Evolutionary conservation across 176 grass and related monocot species (phyloP), one percentile per base, ranked within the genome.

Genomic region (Ensete ventricosum): DNA sequence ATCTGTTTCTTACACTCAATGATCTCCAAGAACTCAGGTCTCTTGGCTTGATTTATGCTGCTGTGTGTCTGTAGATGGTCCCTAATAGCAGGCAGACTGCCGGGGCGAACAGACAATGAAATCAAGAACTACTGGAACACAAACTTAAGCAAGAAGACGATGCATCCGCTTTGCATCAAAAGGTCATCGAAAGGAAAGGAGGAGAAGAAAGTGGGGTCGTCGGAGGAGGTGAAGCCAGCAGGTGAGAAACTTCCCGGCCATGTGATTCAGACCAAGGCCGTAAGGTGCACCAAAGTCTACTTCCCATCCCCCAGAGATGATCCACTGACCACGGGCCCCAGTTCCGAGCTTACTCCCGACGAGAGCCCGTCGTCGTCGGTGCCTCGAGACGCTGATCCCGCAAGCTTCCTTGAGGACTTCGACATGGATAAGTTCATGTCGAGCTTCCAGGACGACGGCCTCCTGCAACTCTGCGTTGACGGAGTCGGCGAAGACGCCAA

Each of bases 111-210:
- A 9, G 67, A 69, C 48, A 69, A 69, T 20, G 67, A 69, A 69
- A 69, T 69, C 19, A 69, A 69, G 29, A 69, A 69, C 25, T 69
- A 69, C 9, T 69, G 67, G 67, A 69, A 69, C 34, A 69, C 67
- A 48, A 69, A 49, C 9, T 29, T 69, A 2, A 69, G 29, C 34
- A 69, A 69, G 67, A 69, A 69, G n/a, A 60, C 16, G 16, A 60
- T 1, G 57, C 57, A 19, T 14, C 57, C 1, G 57, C 14, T 20
- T 8, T 60, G 57, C 57, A 17, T 9, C 57, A 60, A 9, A 19
- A 17, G 14, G 8, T 20, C 57, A 19, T 9, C 14, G 6, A 60
- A 60, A 9, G 57, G 57, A 4, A 60, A 60, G 57, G 57, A 60
- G 57, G 57, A 17, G 5, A 21, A 20, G 14, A 7, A n/a, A 60